Base-by-base conservation (phyloP, 2,329 filamentous ascomycete species). In the Alternaria sp. region DNA sequence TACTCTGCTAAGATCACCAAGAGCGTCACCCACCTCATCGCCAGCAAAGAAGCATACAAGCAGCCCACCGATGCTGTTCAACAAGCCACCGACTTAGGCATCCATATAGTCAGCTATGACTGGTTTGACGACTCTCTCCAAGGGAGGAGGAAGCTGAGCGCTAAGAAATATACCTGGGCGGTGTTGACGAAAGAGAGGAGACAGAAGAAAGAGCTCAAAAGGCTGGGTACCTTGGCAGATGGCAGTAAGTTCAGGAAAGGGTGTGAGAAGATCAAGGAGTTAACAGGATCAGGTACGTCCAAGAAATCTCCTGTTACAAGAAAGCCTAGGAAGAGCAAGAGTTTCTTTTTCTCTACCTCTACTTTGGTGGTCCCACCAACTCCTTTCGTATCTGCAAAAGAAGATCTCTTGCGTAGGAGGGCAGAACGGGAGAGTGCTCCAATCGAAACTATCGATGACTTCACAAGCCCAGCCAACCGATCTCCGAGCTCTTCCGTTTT, bases 11-110 rank as follows among this genome's bases (percentile, higher is more conserved):
- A 82, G 0, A 78, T 92, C 18, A 82, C 81, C 26, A 74, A 81
- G 0, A 69, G 80, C 0, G 86, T 90, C 9, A 96, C 93, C 0
- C 93, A 96, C 77, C 80, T 97, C 0, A 83, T 97, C 22, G 86
- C 88, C 54, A 87, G 87, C 0, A 81, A 85, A 51, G 83, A 87
- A 34, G 85, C 89, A 16, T 93, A 87, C 76, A 83, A 85, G 62
- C 77, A 81, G 7, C 70, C 81, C 1, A 74, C 76, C 60, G 76
- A 82, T 20, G 54, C 62, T 46, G 70, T 76, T 5, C 57, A 68
- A 39, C 59, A 66, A 49, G 75, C 75, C 2, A 43, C 57, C 20
- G 34, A 69, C 9, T 39, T 65, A 22, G 54, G 60, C 0, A 65
- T 68, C 14, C 69, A 73, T 16, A 75, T 84, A 39, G 75, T 84